Percentiles rank a stretch among this genome's conserved stretches.
These are phyloP conservation scores for Enterospora canceri DNA, from an alignment of 371 early-diverging fungal genomes.

Conservation along the genomic window DNA sequence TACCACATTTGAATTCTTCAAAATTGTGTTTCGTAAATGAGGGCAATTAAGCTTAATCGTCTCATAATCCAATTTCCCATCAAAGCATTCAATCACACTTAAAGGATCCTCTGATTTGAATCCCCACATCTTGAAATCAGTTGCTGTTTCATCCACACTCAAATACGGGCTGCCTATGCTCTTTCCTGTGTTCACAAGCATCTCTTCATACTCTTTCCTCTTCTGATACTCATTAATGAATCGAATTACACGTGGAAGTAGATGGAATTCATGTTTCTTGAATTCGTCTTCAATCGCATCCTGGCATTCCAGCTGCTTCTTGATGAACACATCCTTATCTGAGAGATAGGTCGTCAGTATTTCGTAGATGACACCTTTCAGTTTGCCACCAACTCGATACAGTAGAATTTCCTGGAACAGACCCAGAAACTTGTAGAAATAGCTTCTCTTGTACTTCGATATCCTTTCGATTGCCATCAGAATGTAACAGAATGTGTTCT, in stretches of 20 bases:
- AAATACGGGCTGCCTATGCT: background rate
- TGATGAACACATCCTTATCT: slow-evolving; percentile 38
- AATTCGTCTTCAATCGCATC: slow-evolving; percentile 32
- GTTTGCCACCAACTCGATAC: background rate
- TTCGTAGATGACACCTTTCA: slow-evolving; percentile 33
- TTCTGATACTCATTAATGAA: slow-evolving; percentile 22
- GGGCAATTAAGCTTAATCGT: slow-evolving; percentile 17
- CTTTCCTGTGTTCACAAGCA: background rate
- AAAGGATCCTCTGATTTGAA: slow-evolving; percentile 36
- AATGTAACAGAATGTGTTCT: slow-evolving; percentile 21
- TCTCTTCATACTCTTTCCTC: background rate
- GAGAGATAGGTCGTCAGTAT: slow-evolving; percentile 24
- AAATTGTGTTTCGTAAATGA: slow-evolving; percentile 36
- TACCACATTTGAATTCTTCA: slow-evolving; percentile 16
- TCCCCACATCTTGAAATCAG: slow-evolving; percentile 22
- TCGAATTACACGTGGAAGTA: slow-evolving; percentile 20
- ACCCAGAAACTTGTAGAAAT: slow-evolving; percentile 31
- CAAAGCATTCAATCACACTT: slow-evolving; percentile 31
- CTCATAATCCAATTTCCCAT: background rate
- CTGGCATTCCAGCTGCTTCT: slow-evolving; percentile 15
- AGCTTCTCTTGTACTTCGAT: slow-evolving; percentile 6
- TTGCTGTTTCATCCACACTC: background rate
- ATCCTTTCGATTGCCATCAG: slow-evolving; percentile 32
- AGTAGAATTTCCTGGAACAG: slow-evolving; percentile 24
- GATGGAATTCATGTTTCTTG: slow-evolving; percentile 1